A percentile compares a stretch with the other conserved stretches of the same genome.
Evolutionary conservation across 202 grass and related monocot species (phyloP).

Genomic region (Bolboschoenoplectus hybrid): DNA sequence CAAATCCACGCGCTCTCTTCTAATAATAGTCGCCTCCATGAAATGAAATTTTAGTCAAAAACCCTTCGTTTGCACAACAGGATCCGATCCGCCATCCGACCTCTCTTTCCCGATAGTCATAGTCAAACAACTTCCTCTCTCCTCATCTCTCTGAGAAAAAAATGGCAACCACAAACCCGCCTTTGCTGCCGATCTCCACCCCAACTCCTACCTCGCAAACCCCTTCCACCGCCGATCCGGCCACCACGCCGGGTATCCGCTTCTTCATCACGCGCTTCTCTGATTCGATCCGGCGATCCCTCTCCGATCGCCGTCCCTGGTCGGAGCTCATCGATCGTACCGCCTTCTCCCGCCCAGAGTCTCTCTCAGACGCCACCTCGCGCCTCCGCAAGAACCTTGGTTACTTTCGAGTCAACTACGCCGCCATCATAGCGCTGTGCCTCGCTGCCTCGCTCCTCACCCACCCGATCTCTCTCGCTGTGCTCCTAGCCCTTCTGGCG

Average conservation of each 20-base stretch:
- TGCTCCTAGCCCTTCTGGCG: constrained; percentile 68
- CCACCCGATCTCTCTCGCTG: constrained; percentile 81
- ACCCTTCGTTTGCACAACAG: background rate
- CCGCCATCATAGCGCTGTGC: constrained; percentile 62
- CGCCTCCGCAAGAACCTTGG: constrained; percentile 75
- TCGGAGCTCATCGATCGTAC: constrained; percentile 76
- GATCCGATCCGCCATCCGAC: background rate
- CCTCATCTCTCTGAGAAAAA: background rate
- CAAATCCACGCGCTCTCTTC: too few relatives aligned
- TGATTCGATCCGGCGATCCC: constrained; percentile 63
- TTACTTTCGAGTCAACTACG: constrained; percentile 97
- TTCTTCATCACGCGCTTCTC: constrained; percentile 68
- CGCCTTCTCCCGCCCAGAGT: constrained; percentile 72
- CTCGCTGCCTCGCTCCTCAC: constrained; percentile 76
- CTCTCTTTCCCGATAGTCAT: background rate
- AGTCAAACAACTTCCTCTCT: constrained; percentile 8
- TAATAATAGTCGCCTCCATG: too few relatives aligned
- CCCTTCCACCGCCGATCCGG: constrained; percentile 28
- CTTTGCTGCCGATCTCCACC: constrained; percentile 70
- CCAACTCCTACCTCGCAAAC: constrained; percentile 22
- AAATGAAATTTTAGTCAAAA: background rate
- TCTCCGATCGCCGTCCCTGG: constrained; percentile 76
- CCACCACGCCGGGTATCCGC: constrained; percentile 61
- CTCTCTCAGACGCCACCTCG: constrained; percentile 70
- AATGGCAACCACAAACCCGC: constrained; percentile 45